phyloP scores from a whole-genome alignment of 2,329 filamentous ascomycete species.

The Alternaria panax region DNA sequence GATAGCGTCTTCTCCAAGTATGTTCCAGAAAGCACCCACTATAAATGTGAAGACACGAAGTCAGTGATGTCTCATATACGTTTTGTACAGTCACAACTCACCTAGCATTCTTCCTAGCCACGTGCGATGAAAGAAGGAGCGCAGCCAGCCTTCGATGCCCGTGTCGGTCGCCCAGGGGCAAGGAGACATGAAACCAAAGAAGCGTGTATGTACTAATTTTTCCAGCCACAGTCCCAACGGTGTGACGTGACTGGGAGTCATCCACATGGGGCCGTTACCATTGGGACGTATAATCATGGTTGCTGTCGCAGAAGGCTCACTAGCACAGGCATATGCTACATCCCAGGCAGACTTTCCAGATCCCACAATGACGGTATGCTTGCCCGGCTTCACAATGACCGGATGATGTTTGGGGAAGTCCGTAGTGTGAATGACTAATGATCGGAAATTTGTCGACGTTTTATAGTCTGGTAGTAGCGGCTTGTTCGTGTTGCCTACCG shows the following conservation, averaged over 20 bases:
- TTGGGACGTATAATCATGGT: conserved; percentile 65
- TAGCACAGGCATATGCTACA: conserved; percentile 65
- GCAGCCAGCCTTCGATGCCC: conserved; percentile 62
- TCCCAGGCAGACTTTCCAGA: conserved; percentile 71
- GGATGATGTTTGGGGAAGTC: conserved; percentile 56
- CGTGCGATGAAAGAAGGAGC: conserved; percentile 66
- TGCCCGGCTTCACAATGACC: conserved; percentile 48
- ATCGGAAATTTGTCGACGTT: conserved; percentile 59
- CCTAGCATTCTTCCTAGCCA: conserved; percentile 61
- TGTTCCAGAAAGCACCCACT: conserved; percentile 63
- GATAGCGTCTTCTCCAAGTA: conserved; percentile 63
- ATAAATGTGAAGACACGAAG: not conserved
- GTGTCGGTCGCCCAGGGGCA: conserved; percentile 75
- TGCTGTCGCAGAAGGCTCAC: conserved; percentile 54
- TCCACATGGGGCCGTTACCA: conserved; percentile 67
- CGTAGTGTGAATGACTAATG: conserved; percentile 65
- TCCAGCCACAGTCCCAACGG: conserved; percentile 73
- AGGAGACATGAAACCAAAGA: conserved; percentile 77
- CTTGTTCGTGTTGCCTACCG: conserved; percentile 67
- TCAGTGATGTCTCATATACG: not conserved
- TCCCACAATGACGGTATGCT: conserved; percentile 61
- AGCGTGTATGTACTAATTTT: conserved; percentile 70
- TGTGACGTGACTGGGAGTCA: conserved; percentile 68
- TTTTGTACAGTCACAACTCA: not conserved
- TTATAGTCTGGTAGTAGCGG: conserved; percentile 62